Conservation (phyloP, 192 early-diverging fungal species). For the Cladochytrium replicatum region DNA sequence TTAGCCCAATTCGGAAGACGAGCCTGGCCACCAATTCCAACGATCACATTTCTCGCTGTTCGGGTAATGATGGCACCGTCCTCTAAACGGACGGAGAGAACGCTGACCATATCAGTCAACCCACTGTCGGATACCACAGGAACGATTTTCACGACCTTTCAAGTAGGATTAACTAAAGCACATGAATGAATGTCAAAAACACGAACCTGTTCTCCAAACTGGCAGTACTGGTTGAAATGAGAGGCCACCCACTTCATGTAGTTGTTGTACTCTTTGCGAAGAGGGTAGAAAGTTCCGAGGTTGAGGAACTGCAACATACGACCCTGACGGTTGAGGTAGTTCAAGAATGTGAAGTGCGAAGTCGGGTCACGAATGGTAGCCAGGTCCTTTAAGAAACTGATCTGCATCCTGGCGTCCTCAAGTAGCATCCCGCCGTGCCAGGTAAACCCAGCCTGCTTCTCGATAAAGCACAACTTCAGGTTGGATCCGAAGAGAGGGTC, state of each 20-base stretch:
- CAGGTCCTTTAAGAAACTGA: slow-evolving; percentile 21
- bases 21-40: not conserved
- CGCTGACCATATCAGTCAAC: too few species aligned
- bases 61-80: too few species aligned
- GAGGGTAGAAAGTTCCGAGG: slow-evolving; percentile 9
- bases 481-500: too few species aligned
- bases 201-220: slow-evolving; percentile 14
- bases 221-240: slow-evolving; percentile 4
- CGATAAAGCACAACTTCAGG: slow-evolving; percentile 9
- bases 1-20: not conserved
- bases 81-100: too few species aligned
- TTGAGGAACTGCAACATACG: slow-evolving; percentile 11
- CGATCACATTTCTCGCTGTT: too few species aligned
- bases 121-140: too few species aligned
- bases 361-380: slow-evolving; percentile 19
- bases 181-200: too few species aligned
- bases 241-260: slow-evolving; percentile 13
- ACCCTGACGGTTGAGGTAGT: slow-evolving; percentile 12
- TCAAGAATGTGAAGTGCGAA: slow-evolving; percentile 12
- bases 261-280: slow-evolving; percentile 16
- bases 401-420: slow-evolving; percentile 10
- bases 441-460: slow-evolving; percentile 12
- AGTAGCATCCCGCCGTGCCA: slow-evolving; percentile 21
- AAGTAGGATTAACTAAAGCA: too few species aligned
- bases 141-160: too few species aligned